A percentile compares a stretch with the other conserved stretches of the same genome.
Conservation (phyloP, 345 rosid genomes). For the Hirschfeldia incana region DNA sequence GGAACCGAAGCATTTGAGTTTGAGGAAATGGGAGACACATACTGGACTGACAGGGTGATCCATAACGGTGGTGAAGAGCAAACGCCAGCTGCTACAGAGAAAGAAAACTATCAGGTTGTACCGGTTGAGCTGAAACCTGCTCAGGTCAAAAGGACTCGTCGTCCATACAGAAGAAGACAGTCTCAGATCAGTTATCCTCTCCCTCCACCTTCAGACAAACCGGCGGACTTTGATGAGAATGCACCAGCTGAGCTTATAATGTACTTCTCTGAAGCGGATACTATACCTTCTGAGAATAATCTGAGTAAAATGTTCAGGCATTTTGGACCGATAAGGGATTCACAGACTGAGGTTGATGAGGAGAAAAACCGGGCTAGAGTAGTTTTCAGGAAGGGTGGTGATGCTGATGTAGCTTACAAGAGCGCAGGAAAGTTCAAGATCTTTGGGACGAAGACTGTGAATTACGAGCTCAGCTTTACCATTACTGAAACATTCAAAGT, state of each 20-base stretch:
- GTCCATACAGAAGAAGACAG: constrained; percentile 63
- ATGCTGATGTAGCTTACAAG: constrained; percentile 79
- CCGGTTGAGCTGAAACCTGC: constrained; percentile 57
- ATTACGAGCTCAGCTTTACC: neutral
- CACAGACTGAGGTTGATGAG: constrained; percentile 68
- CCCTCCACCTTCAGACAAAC: constrained; percentile 44
- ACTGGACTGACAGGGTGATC: constrained; percentile 91
- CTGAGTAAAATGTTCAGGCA: constrained; percentile 82
- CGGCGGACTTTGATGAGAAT: constrained; percentile 52
- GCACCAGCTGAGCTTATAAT: constrained; percentile 83
- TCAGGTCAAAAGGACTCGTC: constrained; percentile 52
- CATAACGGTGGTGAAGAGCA: constrained; percentile 92
- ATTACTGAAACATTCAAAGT: neutral
- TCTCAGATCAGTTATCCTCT: constrained; percentile 44
- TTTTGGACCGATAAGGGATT: constrained; percentile 78
- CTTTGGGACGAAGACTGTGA: neutral
- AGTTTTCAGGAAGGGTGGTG: constrained; percentile 68
- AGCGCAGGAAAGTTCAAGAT: constrained; percentile 75
- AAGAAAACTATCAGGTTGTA: constrained; percentile 51
- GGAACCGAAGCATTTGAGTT: constrained; percentile 81
- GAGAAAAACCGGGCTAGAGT: constrained; percentile 82
- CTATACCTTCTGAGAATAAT: constrained; percentile 71
- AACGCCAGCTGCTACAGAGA: constrained; percentile 46
- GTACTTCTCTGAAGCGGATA: constrained; percentile 64
- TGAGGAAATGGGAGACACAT: constrained; percentile 86